Base-by-base conservation (phyloP, 1,139 yeast genomes). In the Pichia sp. region DNA sequence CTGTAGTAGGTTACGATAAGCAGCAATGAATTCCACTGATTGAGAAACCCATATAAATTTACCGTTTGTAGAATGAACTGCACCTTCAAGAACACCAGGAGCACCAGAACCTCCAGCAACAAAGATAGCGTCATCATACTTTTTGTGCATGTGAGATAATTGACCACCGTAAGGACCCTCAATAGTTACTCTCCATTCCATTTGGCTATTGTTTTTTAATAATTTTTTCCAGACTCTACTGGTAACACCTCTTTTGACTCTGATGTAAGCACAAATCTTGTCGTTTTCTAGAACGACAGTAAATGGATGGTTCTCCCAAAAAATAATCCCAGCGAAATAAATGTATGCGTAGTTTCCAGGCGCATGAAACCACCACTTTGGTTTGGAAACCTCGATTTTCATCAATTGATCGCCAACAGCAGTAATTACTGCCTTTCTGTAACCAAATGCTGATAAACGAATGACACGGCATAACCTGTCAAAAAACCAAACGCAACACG, bases 131-230 rank as follows among this genome's bases (percentile, higher is more conserved):
- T 75, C 77, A 49, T 80, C 82, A 63, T 78, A 85, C 51, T 78
- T 66, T 22, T 65, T 64, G 21, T 76, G 64, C 62, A 36, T 49
- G 3, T 41, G n/a, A 0, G 47, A 40, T 12, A 45, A 39, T 2
- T 46, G 40, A 22, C 52, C 56, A 56, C 88, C 85, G 61, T 83
- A 83, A 0, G 89, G 87, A 0, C 89, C 89, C 59, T 84, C 89
- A 12, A 83, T 63, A 6, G 74, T 65, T 1, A 80, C 74, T 48
- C 62, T 66, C 40, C 55, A 55, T 4, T 50, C 18, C 47, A 62
- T 44, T 0, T 40, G 41, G 13, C 60, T 60, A 13, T 56, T 58
- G 5, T 46, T 47, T 5, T 41, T 30, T 2, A 34, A 3, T 3
- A 60, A 66, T 54, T 71, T 52, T 21, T 58, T 52, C 45, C 53